Percentiles rank a stretch among this genome's conserved stretches.
These are phyloP conservation scores for Podaxis carcinomalis DNA, from an alignment of 768 basidiomycete genomes.

Conservation along the genomic window DNA sequence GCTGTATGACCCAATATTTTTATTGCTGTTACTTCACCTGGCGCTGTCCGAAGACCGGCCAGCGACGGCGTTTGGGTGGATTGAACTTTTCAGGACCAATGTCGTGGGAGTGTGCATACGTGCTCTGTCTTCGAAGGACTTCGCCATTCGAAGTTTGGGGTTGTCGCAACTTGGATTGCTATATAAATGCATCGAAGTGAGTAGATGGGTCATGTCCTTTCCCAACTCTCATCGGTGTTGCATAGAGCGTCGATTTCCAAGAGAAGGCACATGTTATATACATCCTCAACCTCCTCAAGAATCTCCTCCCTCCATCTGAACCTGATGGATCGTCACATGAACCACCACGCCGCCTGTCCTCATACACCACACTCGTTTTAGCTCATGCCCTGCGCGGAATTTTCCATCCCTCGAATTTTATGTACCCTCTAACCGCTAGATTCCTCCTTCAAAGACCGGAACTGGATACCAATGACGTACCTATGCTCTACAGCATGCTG, in stretches of 20 bases:
- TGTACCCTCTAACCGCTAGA: constrained; percentile 80
- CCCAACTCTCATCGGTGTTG: neutral
- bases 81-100: constrained; percentile 81
- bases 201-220: constrained; percentile 16
- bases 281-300: constrained; percentile 62
- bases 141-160: constrained; percentile 54
- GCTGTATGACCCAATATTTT: constrained; percentile 79
- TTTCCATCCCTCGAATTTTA: constrained; percentile 84
- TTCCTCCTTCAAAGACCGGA: constrained; percentile 89
- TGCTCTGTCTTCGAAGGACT: constrained; percentile 64
- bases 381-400: constrained; percentile 77
- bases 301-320: constrained; percentile 40
- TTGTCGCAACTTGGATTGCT: constrained; percentile 58
- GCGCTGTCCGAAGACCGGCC: constrained; percentile 59
- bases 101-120: constrained; percentile 69
- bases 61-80: constrained; percentile 69
- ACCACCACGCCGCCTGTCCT: constrained; percentile 57
- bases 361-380: constrained; percentile 77
- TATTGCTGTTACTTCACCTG: constrained; percentile 62
- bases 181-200: constrained; percentile 60
- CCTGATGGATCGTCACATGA: constrained; percentile 29
- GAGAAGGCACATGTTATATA: constrained; percentile 73
- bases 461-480: constrained; percentile 79
- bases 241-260: constrained; percentile 61
- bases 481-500: constrained; percentile 85